Evolutionary conservation across 345 rosid genomes (phyloP), one percentile per base, ranked within the genome.

Genomic region (Barbarea vulgaris): DNA sequence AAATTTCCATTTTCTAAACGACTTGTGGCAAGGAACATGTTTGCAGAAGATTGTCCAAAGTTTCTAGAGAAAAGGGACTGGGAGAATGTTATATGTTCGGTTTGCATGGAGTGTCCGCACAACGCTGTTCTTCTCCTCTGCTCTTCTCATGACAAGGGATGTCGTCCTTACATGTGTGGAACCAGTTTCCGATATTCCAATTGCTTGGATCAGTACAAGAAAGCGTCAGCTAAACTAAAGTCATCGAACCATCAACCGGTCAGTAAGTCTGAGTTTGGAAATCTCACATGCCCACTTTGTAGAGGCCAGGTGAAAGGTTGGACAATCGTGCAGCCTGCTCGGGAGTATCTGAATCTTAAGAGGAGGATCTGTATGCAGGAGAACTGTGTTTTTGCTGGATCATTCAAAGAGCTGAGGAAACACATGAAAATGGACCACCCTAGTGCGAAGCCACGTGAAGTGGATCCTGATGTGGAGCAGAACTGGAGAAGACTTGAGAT

Each of bases 91-190:
- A 87, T 86, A 25, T 95, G 99, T 69, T 89, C 99, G 11, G 97
- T 95, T 61, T 95, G 99, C 83, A 91, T 95, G 93, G 99, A 95
- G 82, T 88, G 83, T 70, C 99, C 99, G 0, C 99, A 95, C 81
- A 92, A 92, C 37, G 97, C 97, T 55, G 99, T 95, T 79, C 97
- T 95, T 78, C 91, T 95, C 42, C 96, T 95, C 42, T 95, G 99
- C 77, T 92, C 99, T 59, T 95, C 99, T 53, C 87, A 95, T 70
- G 97, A 95, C 78, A 95, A 92, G 75, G 99, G 99, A 36, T 95
- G 99, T 59, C 96, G 93, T 31, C 97, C 99, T 60, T 95, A 87
- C 77, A 95, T 95, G 99, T 95, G 99, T 78, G 97, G 92, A 77
- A 94, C 99, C 37, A 94, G 98, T 82, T 91, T 86, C 70, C 89